A percentile compares a stretch with the other conserved stretches of the same genome.
Conservation (phyloP, 2,329 filamentous ascomycete species). For the Alternaria sp. region DNA sequence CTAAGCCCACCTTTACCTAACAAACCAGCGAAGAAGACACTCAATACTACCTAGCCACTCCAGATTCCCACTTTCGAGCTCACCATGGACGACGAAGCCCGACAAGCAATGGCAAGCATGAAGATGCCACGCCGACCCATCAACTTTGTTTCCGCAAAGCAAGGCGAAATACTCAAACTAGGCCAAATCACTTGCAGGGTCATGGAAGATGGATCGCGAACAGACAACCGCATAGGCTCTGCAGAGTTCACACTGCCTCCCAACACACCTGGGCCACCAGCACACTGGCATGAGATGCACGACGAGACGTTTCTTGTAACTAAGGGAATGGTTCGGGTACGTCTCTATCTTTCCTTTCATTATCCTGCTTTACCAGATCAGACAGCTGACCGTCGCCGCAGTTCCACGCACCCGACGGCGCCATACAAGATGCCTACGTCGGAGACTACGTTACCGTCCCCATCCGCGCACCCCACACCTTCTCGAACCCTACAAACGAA, state of each 20-base stretch:
- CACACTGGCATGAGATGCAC: conserved; percentile 63
- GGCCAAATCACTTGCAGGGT: conserved; percentile 59
- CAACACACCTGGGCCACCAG: conserved; percentile 55
- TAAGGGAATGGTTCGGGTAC: conserved; percentile 52
- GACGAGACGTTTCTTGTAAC: conserved; percentile 65
- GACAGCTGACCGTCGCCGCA: conserved; percentile 22
- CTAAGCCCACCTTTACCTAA: background rate
- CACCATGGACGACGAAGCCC: conserved; percentile 46
- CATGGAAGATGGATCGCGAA: conserved; percentile 59
- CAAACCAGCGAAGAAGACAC: background rate
- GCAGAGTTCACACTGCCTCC: conserved; percentile 59
- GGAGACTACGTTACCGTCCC: conserved; percentile 65
- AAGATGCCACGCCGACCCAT: conserved; percentile 53
- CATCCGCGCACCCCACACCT: conserved; percentile 61
- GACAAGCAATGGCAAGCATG: conserved; percentile 41
- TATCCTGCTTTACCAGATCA: background rate
- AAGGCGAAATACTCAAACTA: conserved; percentile 58
- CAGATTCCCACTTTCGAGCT: background rate
- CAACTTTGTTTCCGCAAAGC: conserved; percentile 56
- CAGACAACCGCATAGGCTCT: conserved; percentile 57
- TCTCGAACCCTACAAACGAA: conserved; percentile 61
- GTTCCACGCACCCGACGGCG: conserved; percentile 57
- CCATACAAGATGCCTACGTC: conserved; percentile 55
- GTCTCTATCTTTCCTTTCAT: background rate
- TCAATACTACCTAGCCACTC: background rate